phyloP scores from a whole-genome alignment of 371 early-diverging fungal species.

The Fennellomyces sp. region DNA sequence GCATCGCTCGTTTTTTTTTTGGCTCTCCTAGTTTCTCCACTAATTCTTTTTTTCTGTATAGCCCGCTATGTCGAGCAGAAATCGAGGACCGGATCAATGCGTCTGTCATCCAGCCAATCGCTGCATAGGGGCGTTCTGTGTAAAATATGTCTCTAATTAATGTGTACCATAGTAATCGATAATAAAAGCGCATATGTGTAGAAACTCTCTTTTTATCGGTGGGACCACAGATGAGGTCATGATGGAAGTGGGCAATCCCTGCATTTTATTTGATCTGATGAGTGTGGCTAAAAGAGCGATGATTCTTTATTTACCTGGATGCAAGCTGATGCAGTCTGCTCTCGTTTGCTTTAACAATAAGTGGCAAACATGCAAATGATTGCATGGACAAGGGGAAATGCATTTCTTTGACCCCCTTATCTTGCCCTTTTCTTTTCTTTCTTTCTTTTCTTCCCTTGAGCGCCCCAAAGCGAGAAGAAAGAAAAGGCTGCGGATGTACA shows the following conservation, averaged over 20 bases:
- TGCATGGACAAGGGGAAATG: neutral
- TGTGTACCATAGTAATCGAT: neutral
- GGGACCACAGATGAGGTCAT: too few species aligned
- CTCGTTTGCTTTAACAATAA: neutral
- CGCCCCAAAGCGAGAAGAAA: too few species aligned
- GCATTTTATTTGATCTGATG: too few species aligned
- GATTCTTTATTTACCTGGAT: neutral
- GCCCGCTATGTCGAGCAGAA: slow-evolving; percentile 28
- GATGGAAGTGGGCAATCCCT: too few species aligned
- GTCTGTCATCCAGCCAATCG: too few species aligned
- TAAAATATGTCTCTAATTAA: too few species aligned
- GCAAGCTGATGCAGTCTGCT: neutral
- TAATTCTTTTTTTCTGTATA: slow-evolving; percentile 6
- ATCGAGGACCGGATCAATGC: slow-evolving; percentile 14
- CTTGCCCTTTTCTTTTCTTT: neutral
- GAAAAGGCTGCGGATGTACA: neutral
- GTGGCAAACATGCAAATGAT: neutral
- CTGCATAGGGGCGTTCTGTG: too few species aligned
- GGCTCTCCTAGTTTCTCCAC: neutral
- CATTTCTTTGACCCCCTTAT: neutral
- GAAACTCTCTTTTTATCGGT: too few species aligned
- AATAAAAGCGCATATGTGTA: too few species aligned
- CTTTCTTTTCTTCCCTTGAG: neutral
- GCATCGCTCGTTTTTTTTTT: neutral
- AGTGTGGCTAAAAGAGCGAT: too few species aligned